phyloP scores from a whole-genome alignment of 2,329 filamentous ascomycete species.

The Stromatinia cepivora region DNA sequence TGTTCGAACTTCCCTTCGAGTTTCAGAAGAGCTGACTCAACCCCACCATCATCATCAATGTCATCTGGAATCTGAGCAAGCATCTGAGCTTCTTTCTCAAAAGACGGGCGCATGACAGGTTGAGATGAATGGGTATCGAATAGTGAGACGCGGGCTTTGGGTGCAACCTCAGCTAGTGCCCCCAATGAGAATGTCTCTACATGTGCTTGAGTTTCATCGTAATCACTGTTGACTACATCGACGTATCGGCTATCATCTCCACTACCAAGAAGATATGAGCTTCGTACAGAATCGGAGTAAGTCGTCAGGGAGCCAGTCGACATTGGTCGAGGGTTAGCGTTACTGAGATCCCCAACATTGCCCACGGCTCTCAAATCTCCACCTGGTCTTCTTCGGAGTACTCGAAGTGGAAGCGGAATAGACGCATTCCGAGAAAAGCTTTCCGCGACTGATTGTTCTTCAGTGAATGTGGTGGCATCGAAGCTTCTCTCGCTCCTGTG shows the following conservation, averaged over 20 bases:
- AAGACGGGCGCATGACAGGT: conserved; percentile 69
- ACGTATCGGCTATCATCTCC: conserved; percentile 47
- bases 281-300: conserved; percentile 60
- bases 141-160: conserved; percentile 52
- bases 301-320: conserved; percentile 61
- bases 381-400: conserved; percentile 71
- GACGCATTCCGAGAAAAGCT: conserved; percentile 48
- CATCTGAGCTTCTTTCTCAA: conserved; percentile 84
- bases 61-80: conserved; percentile 88
- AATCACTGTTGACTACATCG: conserved; percentile 46
- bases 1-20: conserved; percentile 82
- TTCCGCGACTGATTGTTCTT: conserved; percentile 48
- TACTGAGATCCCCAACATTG: conserved; percentile 63
- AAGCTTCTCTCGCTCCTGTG: conserved; percentile 57
- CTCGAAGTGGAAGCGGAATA: conserved; percentile 56
- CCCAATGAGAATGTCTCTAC: conserved; percentile 58
- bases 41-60: conserved; percentile 73
- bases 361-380: conserved; percentile 70
- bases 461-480: conserved; percentile 59
- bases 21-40: conserved; percentile 90
- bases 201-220: conserved; percentile 44
- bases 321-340: conserved; percentile 49
- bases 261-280: conserved; percentile 51
- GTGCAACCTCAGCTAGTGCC: conserved; percentile 53
- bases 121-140: conserved; percentile 64